Evolutionary conservation across 78 protist genomes (phyloP), one percentile per base, ranked within the genome.

Genomic region (Guillardia theta): DNA sequence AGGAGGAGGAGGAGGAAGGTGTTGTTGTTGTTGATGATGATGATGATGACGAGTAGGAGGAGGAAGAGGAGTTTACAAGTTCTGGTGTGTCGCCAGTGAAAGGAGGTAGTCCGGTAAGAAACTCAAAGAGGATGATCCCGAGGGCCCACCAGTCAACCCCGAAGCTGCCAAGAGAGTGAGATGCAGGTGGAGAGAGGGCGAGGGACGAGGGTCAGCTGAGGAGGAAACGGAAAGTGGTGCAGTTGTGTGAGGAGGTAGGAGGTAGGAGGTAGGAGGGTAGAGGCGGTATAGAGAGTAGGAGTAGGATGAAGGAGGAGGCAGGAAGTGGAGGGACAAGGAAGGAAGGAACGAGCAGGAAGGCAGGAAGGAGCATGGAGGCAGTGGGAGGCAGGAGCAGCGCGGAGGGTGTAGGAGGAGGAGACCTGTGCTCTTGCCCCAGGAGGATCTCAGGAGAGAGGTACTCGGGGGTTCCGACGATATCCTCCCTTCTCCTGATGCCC

Each of bases 391-490:
- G 78, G 27, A 12, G 78, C 36, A 24, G 78, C 78, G 27, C 43
- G 78, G 41, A 5, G 15, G 78, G 12, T 64, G 78, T 64, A 15
- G 30, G 58, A 50, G 83, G 45, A 24, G n/a, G 3, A 1, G 18
- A 43, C 50, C 44, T n/a, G 48, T 78, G 90, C 50, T 78, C 90
- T 30, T 78, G 90, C 6, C 98, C 98, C 39, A 93, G 78, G 10
- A 99, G 64, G 30, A 98, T 96, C 96, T 99, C 99, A 0, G 99
- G 99, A 2, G 99, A 96, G 43, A 99, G 94, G 95, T 99, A 98
- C 93, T 99, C 99, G 5, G 99, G 99, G 22, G 99, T 98, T 39
- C 99, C 99, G 44, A 96, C 96, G 9, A 90, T 90, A 30, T 78
- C 90, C 48, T 43, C 90, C 37, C 90, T 5, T 4, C 80, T 24